Conservation (phyloP, 2,329 filamentous ascomycete species). For the Fusarium siculi region DNA sequence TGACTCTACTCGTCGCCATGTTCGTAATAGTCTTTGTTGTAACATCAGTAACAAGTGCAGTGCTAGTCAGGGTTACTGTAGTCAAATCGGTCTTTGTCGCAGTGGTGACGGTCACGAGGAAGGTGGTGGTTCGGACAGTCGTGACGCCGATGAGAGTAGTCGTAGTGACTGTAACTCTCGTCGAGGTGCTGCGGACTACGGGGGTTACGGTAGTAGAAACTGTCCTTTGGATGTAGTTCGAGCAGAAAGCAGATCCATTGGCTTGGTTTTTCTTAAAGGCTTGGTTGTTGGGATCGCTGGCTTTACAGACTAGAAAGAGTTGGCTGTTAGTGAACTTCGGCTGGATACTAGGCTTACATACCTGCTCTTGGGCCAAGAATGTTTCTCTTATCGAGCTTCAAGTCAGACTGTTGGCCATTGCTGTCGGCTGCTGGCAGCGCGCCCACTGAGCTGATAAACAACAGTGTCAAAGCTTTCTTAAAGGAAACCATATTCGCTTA, state of each 20-base stretch:
- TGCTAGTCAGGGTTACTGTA: not conserved
- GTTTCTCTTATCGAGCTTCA: no score
- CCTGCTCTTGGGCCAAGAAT: not conserved
- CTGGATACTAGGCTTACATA: rapidly evolving
- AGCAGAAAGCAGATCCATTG: not conserved
- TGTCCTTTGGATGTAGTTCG: not conserved
- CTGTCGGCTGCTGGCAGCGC: not conserved
- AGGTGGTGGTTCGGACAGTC: not conserved
- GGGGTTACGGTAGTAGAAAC: not conserved
- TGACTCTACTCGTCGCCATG: not conserved
- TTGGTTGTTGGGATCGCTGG: not conserved
- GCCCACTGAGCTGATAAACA: not conserved
- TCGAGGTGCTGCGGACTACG: not conserved
- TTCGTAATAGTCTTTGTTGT: not conserved
- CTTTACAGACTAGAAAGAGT: not conserved
- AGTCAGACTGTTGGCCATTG: not conserved
- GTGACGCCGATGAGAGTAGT: no score
- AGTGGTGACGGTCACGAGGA: not conserved
- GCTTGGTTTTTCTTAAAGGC: not conserved
- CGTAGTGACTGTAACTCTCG: not conserved
- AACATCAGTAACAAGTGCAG: not conserved
- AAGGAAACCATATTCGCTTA: not conserved
- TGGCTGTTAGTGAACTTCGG: not conserved
- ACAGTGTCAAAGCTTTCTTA: not conserved
- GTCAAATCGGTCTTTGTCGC: not conserved